Percentiles rank a stretch among this genome's conserved stretches.
phyloP scores from a whole-genome alignment of 1,139 yeast genomes.

The Magnusiomyces ingens region DNA sequence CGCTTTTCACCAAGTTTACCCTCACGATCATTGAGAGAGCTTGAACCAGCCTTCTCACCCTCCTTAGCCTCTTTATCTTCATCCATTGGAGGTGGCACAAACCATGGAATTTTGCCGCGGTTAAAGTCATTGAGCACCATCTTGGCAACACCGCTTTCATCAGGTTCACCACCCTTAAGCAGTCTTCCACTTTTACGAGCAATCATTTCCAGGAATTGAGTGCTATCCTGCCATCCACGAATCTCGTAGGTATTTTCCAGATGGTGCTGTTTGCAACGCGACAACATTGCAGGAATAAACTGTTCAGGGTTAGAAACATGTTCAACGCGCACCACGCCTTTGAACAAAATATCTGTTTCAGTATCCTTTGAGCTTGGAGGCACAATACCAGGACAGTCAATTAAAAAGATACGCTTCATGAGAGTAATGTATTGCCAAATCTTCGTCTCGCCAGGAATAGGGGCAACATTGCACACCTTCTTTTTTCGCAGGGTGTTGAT shows the following conservation, averaged over 20 bases:
- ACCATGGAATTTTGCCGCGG: constrained; percentile 98
- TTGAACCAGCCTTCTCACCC: constrained; percentile 14
- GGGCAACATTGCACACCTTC: constrained; percentile 96
- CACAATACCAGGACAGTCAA: constrained; percentile 98
- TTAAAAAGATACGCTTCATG: constrained; percentile 90
- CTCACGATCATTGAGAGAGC: constrained; percentile 18
- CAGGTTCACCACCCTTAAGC: constrained; percentile 96
- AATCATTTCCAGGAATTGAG: constrained; percentile 78
- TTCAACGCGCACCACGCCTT: constrained; percentile 97
- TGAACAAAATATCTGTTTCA: constrained; percentile 86
- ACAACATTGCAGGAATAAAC: constrained; percentile 80
- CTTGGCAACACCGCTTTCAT: constrained; percentile 88
- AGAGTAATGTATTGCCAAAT: constrained; percentile 98
- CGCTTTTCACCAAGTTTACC: constrained; percentile 27
- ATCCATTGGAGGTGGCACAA: constrained; percentile 77
- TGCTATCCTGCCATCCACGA: constrained; percentile 81
- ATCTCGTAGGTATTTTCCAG: constrained; percentile 93
- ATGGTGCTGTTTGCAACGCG: constrained; percentile 83
- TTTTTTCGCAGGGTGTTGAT: constrained; percentile 89
- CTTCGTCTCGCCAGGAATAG: constrained; percentile 97
- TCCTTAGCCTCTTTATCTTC: constrained; percentile 22
- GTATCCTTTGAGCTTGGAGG: constrained; percentile 89
- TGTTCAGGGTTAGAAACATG: constrained; percentile 95
- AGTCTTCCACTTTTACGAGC: constrained; percentile 92
- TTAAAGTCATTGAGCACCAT: constrained; percentile 88